Percentiles rank a stretch among this genome's conserved stretches.
Evolutionary conservation across 129 eudicot genomes (phyloP).

Genomic region (Escallonia herrerae): DNA sequence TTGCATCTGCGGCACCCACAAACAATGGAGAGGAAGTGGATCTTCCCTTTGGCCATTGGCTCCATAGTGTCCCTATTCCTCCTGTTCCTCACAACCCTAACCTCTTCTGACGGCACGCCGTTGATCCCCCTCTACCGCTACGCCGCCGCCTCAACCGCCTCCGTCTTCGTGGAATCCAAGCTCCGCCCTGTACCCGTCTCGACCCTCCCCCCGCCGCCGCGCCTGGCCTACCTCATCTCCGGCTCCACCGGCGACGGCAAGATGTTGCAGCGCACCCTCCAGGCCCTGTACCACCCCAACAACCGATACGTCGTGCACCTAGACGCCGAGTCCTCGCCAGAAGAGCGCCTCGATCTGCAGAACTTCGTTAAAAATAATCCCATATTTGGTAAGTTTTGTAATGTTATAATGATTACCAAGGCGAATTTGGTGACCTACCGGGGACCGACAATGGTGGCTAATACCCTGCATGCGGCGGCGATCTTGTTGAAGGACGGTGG

Average conservation of each 20-base stretch:
- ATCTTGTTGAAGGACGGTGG: slow-evolving; percentile 63
- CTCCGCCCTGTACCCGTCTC: slow-evolving; percentile 41
- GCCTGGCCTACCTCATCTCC: slow-evolving; percentile 69
- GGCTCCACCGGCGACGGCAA: slow-evolving; percentile 67
- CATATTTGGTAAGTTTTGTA: slow-evolving; percentile 40
- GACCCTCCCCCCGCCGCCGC: slow-evolving; percentile 62
- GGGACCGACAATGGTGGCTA: slow-evolving; percentile 90
- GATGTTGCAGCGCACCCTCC: slow-evolving; percentile 53
- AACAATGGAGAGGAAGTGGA: slow-evolving; percentile 42
- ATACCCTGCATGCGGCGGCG: slow-evolving; percentile 82
- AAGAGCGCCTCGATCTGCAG: slow-evolving; percentile 52
- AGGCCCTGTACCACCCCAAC: slow-evolving; percentile 67
- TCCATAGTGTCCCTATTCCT: slow-evolving; percentile 40
- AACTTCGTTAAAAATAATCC: slow-evolving; percentile 33
- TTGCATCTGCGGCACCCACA: slow-evolving; percentile 33
- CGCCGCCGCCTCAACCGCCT: slow-evolving; percentile 32
- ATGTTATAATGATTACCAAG: slow-evolving; percentile 67
- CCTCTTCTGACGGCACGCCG: slow-evolving; percentile 28
- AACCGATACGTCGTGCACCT: slow-evolving; percentile 67
- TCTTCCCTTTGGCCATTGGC: slow-evolving; percentile 47
- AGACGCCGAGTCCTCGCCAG: slow-evolving; percentile 59
- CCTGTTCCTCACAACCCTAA: slow-evolving; percentile 34
- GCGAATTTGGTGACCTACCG: slow-evolving; percentile 78
- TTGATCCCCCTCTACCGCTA: slow-evolving; percentile 24
- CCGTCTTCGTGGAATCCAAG: slow-evolving; percentile 65